A percentile compares a stretch with the other conserved stretches of the same genome.
Evolutionary conservation across 805 yeast species (phyloP).

Genomic region (Cyberlindnera xylosilytica): DNA sequence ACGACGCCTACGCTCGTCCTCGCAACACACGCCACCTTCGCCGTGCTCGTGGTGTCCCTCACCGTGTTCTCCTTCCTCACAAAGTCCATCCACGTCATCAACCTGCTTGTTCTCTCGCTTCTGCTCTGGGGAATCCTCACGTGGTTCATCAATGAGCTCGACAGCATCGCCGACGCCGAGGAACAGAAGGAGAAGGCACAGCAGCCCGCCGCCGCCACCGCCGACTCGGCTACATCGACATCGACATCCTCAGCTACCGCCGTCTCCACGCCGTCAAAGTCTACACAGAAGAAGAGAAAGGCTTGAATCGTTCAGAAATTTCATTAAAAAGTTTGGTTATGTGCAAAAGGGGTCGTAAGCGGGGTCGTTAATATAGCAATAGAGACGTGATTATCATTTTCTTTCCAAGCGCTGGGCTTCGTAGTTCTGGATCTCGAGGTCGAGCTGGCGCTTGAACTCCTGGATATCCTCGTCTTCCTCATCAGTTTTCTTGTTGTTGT

Average conservation of each 20-base stretch:
- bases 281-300: constrained; percentile 15
- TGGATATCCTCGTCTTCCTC: constrained; percentile 21
- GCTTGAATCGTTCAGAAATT: not conserved
- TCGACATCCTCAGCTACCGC: no score
- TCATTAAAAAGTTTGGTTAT: not conserved
- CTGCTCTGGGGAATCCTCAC: constrained; percentile 75
- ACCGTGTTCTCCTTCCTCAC: constrained; percentile 56
- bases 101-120: constrained; percentile 52
- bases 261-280: no score
- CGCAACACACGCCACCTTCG: constrained; percentile 86
- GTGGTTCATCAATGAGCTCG: constrained; percentile 82
- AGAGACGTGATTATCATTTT: not conserved
- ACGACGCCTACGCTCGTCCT: constrained; percentile 82
- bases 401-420: constrained; percentile 19
- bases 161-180: constrained; percentile 26
- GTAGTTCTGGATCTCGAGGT: constrained; percentile 22
- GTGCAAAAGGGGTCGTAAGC: no score
- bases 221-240: constrained; percentile 1
- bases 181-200: constrained; percentile 16
- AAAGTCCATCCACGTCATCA: constrained; percentile 57
- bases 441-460: constrained; percentile 23
- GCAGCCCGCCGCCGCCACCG: not conserved
- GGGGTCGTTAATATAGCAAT: no score
- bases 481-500: not conserved
- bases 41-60: constrained; percentile 56